A percentile compares a stretch with the other conserved stretches of the same genome.
phyloP scores from a whole-genome alignment of 2,329 filamentous ascomycete genomes.

The Aspergillus phoenicis region DNA sequence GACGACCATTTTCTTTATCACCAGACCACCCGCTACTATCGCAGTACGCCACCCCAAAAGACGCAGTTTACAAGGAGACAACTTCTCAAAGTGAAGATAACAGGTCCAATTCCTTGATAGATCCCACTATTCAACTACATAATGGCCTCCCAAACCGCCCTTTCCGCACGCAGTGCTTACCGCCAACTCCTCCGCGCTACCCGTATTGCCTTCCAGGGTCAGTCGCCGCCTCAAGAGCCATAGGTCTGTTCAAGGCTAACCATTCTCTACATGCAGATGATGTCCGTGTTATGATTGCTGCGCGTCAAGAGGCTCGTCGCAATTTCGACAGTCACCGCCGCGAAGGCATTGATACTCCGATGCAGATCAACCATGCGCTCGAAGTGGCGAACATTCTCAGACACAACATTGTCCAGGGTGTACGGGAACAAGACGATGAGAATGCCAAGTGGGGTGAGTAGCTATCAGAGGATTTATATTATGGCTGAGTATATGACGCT shows the following conservation, averaged over 20 bases:
- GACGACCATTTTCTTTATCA: neutral
- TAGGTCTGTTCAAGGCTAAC: slow-evolving; percentile 14
- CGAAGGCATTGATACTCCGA: slow-evolving; percentile 60
- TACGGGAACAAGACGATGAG: slow-evolving; percentile 41
- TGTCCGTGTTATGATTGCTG: slow-evolving; percentile 65
- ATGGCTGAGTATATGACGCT: neutral
- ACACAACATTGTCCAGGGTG: slow-evolving; percentile 86
- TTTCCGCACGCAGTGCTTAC: slow-evolving; percentile 74
- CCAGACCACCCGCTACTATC: neutral
- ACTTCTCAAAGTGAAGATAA: neutral
- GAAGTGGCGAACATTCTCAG: slow-evolving; percentile 78
- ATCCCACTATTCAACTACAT: neutral
- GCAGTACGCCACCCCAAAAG: neutral
- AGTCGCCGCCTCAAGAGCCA: slow-evolving; percentile 8
- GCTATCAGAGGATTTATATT: neutral
- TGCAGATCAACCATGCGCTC: slow-evolving; percentile 75
- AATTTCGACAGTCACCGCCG: slow-evolving; percentile 71
- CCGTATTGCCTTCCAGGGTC: slow-evolving; percentile 80
- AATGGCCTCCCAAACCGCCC: slow-evolving; percentile 38
- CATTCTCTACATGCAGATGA: slow-evolving; percentile 62
- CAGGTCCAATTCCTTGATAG: neutral
- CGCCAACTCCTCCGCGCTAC: slow-evolving; percentile 78
- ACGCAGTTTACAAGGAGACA: neutral
- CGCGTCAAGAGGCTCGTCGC: slow-evolving; percentile 70
- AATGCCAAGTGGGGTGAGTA: slow-evolving; percentile 40